Percentiles rank a stretch among this genome's conserved stretches.
These are phyloP conservation scores for Dendrobium chrysotoxum DNA, from an alignment of 106 monocot genomes.

Conservation along the genomic window DNA sequence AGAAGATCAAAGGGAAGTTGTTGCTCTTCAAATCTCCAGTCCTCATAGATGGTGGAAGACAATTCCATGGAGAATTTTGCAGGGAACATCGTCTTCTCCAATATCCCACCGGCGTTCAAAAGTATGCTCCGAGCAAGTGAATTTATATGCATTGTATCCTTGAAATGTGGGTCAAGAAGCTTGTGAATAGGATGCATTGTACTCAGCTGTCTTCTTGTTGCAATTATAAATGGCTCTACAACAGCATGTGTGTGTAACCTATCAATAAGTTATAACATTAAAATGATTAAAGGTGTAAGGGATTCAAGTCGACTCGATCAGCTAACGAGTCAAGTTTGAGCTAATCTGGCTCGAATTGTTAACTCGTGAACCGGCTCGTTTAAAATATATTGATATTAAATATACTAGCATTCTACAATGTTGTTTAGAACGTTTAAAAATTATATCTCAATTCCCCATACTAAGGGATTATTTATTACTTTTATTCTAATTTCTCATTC, in stretches of 20 bases:
- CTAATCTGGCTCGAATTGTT: too few species aligned
- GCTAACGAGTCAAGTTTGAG: too few species aligned
- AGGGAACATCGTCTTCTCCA: slow-evolving; percentile 68
- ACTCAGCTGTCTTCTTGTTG: slow-evolving; percentile 64
- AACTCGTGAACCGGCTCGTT: too few species aligned
- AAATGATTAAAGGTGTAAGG: too few species aligned
- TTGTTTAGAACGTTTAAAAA: too few species aligned
- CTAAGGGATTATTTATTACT: too few species aligned
- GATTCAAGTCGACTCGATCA: too few species aligned
- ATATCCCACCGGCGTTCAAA: slow-evolving; percentile 58
- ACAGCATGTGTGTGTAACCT: slow-evolving; percentile 73
- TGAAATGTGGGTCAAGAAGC: slow-evolving; percentile 66
- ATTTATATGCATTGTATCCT: slow-evolving; percentile 75
- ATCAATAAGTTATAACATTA: too few species aligned
- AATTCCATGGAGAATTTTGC: slow-evolving; percentile 55
- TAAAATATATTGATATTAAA: too few species aligned
- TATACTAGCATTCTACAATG: too few species aligned
- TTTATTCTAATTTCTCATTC: too few species aligned
- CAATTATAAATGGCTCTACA: slow-evolving; percentile 67
- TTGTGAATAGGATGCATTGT: slow-evolving; percentile 71
- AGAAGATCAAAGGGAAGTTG: slow-evolving; percentile 69
- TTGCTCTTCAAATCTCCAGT: slow-evolving; percentile 60
- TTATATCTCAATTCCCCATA: too few species aligned
- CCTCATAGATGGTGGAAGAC: slow-evolving; percentile 44
- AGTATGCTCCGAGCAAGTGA: slow-evolving; percentile 53